Percentiles rank a stretch among this genome's conserved stretches.
Conservation (phyloP, 441 rosid genomes). For the Brassica hybrid region DNA sequence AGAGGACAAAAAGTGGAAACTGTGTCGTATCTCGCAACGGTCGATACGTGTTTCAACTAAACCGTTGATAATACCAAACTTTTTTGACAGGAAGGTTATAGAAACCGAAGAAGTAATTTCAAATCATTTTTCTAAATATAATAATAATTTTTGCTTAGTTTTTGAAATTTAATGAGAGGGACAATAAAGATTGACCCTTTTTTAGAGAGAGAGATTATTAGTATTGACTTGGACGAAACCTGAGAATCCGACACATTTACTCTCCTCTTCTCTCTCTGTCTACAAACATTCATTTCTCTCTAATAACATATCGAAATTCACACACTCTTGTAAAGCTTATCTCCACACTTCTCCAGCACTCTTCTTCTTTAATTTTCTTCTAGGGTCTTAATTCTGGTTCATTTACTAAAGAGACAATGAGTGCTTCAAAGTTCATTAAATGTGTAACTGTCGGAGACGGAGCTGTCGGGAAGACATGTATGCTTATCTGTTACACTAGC, state of each 20-base stretch:
- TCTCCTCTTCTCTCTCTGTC: conserved; percentile 35
- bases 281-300: conserved; percentile 26
- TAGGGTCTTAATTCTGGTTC: conserved; percentile 24
- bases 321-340: conserved; percentile 31
- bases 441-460: conserved; percentile 99
- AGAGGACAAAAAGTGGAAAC: conserved; percentile 17
- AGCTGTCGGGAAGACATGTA: conserved; percentile 98
- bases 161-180: conserved; percentile 65
- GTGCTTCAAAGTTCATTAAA: conserved; percentile 94
- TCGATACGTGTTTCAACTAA: conserved; percentile 34
- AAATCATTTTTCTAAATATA: neutral
- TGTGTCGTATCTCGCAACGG: conserved; percentile 37
- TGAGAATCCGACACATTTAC: conserved; percentile 45
- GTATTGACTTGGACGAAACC: conserved; percentile 41
- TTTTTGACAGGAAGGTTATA: neutral
- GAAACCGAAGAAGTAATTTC: neutral
- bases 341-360: conserved; percentile 14
- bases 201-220: conserved; percentile 16
- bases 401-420: conserved; percentile 52
- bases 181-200: conserved; percentile 45
- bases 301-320: conserved; percentile 32
- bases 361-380: conserved; percentile 29
- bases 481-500: conserved; percentile 97
- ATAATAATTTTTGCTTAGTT: neutral
- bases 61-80: conserved; percentile 23